Evolutionary conservation across 2,329 filamentous ascomycete species (phyloP), one percentile per base, ranked within the genome.

Genomic region (Sarocladiaceae sp.): DNA sequence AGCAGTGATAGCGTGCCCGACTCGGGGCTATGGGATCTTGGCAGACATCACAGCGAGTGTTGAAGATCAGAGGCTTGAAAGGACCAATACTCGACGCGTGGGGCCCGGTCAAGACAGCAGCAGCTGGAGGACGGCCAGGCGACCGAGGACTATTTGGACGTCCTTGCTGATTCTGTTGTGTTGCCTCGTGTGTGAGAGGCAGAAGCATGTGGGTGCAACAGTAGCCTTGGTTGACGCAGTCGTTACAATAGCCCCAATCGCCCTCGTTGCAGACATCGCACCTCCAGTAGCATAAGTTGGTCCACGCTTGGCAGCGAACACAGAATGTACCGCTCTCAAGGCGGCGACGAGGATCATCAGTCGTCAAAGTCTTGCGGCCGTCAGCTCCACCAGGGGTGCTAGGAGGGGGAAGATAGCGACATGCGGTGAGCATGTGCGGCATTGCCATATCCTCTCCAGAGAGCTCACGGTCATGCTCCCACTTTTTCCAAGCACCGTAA

Each of bases 191-290:
- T 1, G 84, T 81, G 40, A 96, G 73, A 0, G 92, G 90, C 1
- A 96, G 73, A 1, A 97, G 75, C 6, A 87, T 78, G 63, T 97
- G 93, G 0, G 85, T 88, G 68, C 93, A 97, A 54, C 84, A 87
- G 54, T 79, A 78, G 15, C 90, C 91, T 65, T 86, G 84, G 54
- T 93, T 92, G 26, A 96, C 90, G 58, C 93, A 97, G 55, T 78
- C 73, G 60, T 92, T 90, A 70, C 93, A 97, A 65, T 90, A 97
- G 0, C 93, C 93, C 92, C 92, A 97, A 63, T 95, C 92, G 4
- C 90, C 93, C 56, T 94, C 84, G 60, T 96, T 96, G 70, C 93
- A 97, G 23, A 78, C 67, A 54, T 87, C 83, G 66, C 93, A 97
- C 56, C 88, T 85, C 93, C 92, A 97, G 68, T 89, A 96, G 68